Conservation (phyloP, 2,329 filamentous ascomycete species). For the Alternaria gaisen region DNA sequence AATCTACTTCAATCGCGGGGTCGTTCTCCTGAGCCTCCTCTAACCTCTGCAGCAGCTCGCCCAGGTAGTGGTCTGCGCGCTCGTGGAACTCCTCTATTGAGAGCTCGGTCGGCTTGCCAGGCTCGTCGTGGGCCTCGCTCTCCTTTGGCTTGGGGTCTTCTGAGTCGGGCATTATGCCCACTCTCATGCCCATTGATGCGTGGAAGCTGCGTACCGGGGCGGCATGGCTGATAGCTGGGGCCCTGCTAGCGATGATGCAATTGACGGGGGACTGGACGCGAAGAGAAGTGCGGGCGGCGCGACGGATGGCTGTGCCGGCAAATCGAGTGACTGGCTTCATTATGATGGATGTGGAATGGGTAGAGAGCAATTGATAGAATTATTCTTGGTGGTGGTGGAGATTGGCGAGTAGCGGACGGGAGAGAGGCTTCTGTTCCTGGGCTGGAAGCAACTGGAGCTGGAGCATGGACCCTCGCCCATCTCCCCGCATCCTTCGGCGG, state of each 20-base stretch:
- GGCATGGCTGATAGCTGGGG: constrained; percentile 19
- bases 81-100: constrained; percentile 78
- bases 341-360: constrained; percentile 6
- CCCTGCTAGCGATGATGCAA: constrained; percentile 37
- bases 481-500: constrained; percentile 15
- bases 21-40: constrained; percentile 78
- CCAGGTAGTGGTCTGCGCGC: constrained; percentile 78
- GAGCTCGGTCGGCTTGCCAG: constrained; percentile 69
- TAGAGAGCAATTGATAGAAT: not conserved
- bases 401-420: constrained; percentile 1
- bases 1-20: constrained; percentile 87
- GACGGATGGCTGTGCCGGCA: constrained; percentile 32
- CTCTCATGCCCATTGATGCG: constrained; percentile 27
- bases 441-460: constrained; percentile 6
- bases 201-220: constrained; percentile 36
- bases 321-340: constrained; percentile 40
- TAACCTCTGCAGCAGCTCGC: constrained; percentile 65
- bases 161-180: constrained; percentile 57
- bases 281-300: constrained; percentile 29
- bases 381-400: not conserved
- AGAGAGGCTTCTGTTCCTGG: constrained; percentile 4
- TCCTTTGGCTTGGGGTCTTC: constrained; percentile 51
- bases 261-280: constrained; percentile 32
- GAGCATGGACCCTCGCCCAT: constrained; percentile 13
- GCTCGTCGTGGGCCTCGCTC: constrained; percentile 45